Evolutionary conservation across 2,329 filamentous ascomycete genomes (phyloP), one percentile per base, ranked within the genome.

Genomic region (Pseudocercospora macadamiae): DNA sequence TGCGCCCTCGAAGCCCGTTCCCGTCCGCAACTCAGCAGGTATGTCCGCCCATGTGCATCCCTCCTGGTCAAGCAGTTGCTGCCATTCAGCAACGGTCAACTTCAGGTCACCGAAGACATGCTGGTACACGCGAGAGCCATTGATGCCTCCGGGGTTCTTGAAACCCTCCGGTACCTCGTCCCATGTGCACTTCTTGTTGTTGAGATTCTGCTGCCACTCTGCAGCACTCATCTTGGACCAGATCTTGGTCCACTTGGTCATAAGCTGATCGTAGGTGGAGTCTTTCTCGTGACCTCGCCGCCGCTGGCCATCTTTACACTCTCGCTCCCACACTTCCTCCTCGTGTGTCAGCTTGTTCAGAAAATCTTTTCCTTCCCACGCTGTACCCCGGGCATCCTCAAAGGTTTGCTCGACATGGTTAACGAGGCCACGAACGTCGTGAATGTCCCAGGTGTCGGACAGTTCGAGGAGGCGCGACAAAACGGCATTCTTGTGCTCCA

Each of bases 191-290:
- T 57, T 42, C 16, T 53, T 54, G 34, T 52, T 26, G 30, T 62
- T 59, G 10, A 64, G 53, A 55, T 59, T 54, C 21, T 51, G 52
- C 53, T 64, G 57, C 64, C 64, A 66, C 49, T 66, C 58, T n/a
- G 59, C 51, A 6, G 59, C 37, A n/a, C 58, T 49, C 30, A 64
- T 57, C 16, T 47, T 47, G 26, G 59, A 55, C 60, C 60, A 63
- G 16, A 59, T 58, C 26, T 57, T 51, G 30, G 54, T 54, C 60
- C 60, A 66, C 34, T 45, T 55, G 23, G 9, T 32, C 64, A 66
- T 66, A 21, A 62, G 44, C 12, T 37, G 51, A 49, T 66, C 64
- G 44, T 66, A 66, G 19, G 58, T 37, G 1, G 60, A 61, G 21
- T 54, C 60, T 37, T 59, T 54, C 55, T 66, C 64, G 21, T 66